These are phyloP conservation scores for Thinopyrum elongatum DNA, from an alignment of 176 grass and related monocot species.

Conservation along the genomic window DNA sequence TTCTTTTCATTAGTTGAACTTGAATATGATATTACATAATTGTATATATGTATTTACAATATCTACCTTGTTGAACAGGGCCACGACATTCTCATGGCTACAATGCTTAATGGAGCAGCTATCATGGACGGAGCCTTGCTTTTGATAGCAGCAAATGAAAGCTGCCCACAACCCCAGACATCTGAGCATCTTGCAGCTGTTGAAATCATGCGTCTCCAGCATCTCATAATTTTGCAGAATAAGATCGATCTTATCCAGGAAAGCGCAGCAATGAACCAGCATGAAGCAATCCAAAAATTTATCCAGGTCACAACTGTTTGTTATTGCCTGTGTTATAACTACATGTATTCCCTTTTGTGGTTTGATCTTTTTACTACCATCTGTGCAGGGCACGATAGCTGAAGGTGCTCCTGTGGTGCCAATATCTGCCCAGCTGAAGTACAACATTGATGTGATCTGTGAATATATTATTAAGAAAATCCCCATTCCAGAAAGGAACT, in stretches of 20 bases:
- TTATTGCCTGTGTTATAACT: not conserved
- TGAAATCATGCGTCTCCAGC: conserved; percentile 93
- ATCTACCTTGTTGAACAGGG: conserved; percentile 51
- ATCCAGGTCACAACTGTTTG: conserved; percentile 50
- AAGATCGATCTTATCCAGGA: conserved; percentile 99
- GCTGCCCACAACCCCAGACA: conserved; percentile 90
- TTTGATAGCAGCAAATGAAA: conserved; percentile 90
- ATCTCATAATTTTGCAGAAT: conserved; percentile 98
- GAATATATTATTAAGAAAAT: conserved; percentile 94
- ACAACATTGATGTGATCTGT: conserved; percentile 87
- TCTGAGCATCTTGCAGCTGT: conserved; percentile 91
- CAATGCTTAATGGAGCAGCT: conserved; percentile 97
- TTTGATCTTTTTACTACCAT: conserved; percentile 14
- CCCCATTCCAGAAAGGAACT: conserved; percentile 79
- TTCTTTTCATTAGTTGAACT: not conserved
- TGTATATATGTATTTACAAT: not conserved
- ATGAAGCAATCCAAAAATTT: conserved; percentile 96
- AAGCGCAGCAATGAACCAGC: conserved; percentile 84
- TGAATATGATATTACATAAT: not conserved
- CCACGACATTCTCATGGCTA: conserved; percentile 95
- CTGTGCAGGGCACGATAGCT: conserved; percentile 80
- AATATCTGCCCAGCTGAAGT: conserved; percentile 83
- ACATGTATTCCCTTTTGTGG: not conserved
- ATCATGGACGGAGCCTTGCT: conserved; percentile 97
- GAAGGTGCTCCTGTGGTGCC: conserved; percentile 90